Percentiles rank a stretch among this genome's conserved stretches.
Conservation (phyloP, 1,284 basidiomycete genomes). For the Ceratobasidium sp. region DNA sequence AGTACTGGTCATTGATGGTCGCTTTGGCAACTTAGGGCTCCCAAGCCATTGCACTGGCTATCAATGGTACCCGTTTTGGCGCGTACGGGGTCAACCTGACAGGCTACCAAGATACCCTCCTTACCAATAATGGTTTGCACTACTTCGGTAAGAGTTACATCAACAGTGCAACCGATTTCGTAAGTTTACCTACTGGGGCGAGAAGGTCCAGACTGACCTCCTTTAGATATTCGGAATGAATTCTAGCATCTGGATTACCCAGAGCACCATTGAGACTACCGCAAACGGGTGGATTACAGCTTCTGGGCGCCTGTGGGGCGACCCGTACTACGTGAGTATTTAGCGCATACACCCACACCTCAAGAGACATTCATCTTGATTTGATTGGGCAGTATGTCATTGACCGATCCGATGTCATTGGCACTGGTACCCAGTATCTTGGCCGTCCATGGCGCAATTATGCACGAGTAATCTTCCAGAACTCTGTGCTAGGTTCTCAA, state of each 20-base stretch:
- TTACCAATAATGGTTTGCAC: conserved; percentile 45
- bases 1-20: neutral
- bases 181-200: conserved; percentile 30
- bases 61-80: conserved; percentile 43
- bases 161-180: conserved; percentile 44
- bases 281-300: conserved; percentile 44
- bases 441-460: conserved; percentile 42
- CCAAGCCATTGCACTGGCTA: conserved; percentile 45
- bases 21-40: conserved; percentile 22
- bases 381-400: conserved; percentile 23
- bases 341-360: no score
- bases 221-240: conserved; percentile 17
- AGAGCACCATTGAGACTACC: conserved; percentile 40
- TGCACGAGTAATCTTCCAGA: conserved; percentile 45
- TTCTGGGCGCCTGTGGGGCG: conserved; percentile 41
- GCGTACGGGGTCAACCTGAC: conserved; percentile 44
- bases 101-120: conserved; percentile 45
- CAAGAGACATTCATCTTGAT: no score
- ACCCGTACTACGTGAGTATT: conserved; percentile 44
- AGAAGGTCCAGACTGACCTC: conserved; percentile 6
- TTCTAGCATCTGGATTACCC: conserved; percentile 41
- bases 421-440: conserved; percentile 30
- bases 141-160: conserved; percentile 44
- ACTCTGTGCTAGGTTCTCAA: conserved; percentile 28
- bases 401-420: conserved; percentile 12